Evolutionary conservation across 2,329 filamentous ascomycete species (phyloP), one percentile per base, ranked within the genome.

Genomic region (Dothiorella sarmentorum): DNA sequence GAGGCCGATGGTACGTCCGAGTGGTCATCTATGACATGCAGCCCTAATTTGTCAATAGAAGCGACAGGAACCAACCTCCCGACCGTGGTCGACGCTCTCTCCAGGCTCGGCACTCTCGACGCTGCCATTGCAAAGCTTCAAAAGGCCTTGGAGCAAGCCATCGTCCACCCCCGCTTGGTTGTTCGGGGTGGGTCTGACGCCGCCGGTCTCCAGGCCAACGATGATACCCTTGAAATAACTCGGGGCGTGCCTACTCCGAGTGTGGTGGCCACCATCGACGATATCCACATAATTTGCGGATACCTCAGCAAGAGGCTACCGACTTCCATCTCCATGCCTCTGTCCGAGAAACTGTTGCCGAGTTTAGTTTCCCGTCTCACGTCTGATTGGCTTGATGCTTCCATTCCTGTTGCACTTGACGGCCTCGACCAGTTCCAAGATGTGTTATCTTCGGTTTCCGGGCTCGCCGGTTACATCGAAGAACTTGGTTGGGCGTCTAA

Each of bases 351-450:
- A 7, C 83, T 97, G 69, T 83, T 96, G 71, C 85, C 86, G 0
- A 79, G 82, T 37, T 73, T 96, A 9, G 81, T 87, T 7, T 80
- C 84, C 5, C 83, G 84, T 20, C 79, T 97, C 10, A 86, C 91
- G 38, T 82, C 82, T 4, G 78, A 82, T 4, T 96, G 91, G 87
- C 80, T 99, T 7, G 84, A 89, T 29, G 81, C 85, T 13, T 84
- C 85, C 1, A 86, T 99, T 0, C 93, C 94, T 1, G 78, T 87
- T 1, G 87, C 89, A 0, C 77, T 96, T 10, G 78, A 82, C 10
- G 85, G 87, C 10, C 85, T 97, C 71, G 78, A 79, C 7, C 78
- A 76, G 1, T 97, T 96, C 66, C 85, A 95, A 66, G 76, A 78
- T 1, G 82, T 86, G 6, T 81, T 96, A n/a, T 79, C 82, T 37